Percentiles rank a stretch among this genome's conserved stretches.
These are phyloP conservation scores for Endoconidiophora laricicola DNA, from an alignment of 2,329 filamentous ascomycete species.

Conservation along the genomic window DNA sequence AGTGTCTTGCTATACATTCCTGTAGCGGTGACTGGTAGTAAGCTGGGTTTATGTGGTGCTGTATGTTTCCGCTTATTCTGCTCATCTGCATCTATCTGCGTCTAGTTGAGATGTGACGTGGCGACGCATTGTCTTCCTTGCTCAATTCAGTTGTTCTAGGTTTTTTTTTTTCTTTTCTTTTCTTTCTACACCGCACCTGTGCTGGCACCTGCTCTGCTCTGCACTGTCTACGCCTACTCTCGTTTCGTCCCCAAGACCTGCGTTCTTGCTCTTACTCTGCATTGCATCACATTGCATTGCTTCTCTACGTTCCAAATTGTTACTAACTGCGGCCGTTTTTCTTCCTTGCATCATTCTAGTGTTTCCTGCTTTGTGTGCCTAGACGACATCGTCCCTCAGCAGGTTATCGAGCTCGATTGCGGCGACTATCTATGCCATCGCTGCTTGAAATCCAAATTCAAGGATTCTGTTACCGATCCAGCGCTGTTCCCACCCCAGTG, in stretches of 20 bases:
- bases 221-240: not conserved
- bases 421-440: conserved; percentile 66
- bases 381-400: conserved; percentile 46
- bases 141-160: not conserved
- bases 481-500: conserved; percentile 74
- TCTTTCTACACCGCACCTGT: conserved; percentile 1
- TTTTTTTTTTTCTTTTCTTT: not conserved
- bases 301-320: not conserved
- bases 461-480: conserved; percentile 57
- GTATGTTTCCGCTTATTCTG: conserved; percentile 4
- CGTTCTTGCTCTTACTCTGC: not conserved
- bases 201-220: not conserved
- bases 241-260: not conserved
- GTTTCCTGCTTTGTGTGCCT: conserved; percentile 58
- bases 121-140: conserved; percentile 10
- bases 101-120: conserved; percentile 8
- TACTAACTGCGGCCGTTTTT: not conserved
- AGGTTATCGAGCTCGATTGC: conserved; percentile 57
- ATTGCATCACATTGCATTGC: not conserved
- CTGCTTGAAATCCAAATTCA: conserved; percentile 61
- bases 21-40: too few species aligned
- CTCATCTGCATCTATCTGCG: not conserved
- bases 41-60: not conserved
- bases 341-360: conserved; percentile 23
- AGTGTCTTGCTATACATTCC: too few species aligned